phyloP scores from a whole-genome alignment of 2,329 filamentous ascomycete species.

The Lecanosticta acicola region DNA sequence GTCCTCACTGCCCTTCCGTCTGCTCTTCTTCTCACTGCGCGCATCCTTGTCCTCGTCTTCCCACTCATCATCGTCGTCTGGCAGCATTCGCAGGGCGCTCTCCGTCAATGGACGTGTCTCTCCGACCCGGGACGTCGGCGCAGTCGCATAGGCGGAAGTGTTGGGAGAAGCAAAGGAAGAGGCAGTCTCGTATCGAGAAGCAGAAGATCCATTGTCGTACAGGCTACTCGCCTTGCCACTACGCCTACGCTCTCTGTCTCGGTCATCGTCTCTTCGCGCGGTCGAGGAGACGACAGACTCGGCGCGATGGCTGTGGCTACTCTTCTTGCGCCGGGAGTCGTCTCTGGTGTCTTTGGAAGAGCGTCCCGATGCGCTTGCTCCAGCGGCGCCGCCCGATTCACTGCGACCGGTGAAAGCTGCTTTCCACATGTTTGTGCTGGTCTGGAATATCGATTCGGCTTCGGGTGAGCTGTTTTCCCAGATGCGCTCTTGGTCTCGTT shows the following conservation, averaged over 20 bases:
- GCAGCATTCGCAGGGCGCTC: slow-evolving; percentile 30
- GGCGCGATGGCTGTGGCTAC: slow-evolving; percentile 20
- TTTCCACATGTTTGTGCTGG: slow-evolving; percentile 28
- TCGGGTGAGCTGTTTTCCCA: background rate
- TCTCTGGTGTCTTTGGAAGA: slow-evolving; percentile 8
- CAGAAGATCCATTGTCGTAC: slow-evolving; percentile 15
- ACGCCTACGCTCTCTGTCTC: slow-evolving; percentile 20
- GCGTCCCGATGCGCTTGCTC: slow-evolving; percentile 10
- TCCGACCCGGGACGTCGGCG: slow-evolving; percentile 27
- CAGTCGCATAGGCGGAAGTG: slow-evolving; percentile 33
- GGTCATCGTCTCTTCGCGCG: slow-evolving; percentile 24
- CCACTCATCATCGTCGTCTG: slow-evolving; percentile 29
- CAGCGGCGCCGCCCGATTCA: slow-evolving; percentile 23
- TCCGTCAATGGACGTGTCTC: slow-evolving; percentile 27
- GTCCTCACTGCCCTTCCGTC: slow-evolving; percentile 25
- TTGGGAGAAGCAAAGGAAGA: slow-evolving; percentile 7
- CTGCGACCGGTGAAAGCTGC: slow-evolving; percentile 32
- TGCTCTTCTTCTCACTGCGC: slow-evolving; percentile 27
- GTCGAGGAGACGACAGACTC: slow-evolving; percentile 19
- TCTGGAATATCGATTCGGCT: background rate
- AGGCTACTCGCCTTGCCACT: slow-evolving; percentile 24
- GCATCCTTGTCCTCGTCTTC: slow-evolving; percentile 30
- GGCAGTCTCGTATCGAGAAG: slow-evolving; percentile 4
- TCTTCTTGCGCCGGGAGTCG: slow-evolving; percentile 24
- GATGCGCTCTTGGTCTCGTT: background rate